Base-by-base conservation (phyloP, 805 yeast species). In the Naumovozyma baii region DNA sequence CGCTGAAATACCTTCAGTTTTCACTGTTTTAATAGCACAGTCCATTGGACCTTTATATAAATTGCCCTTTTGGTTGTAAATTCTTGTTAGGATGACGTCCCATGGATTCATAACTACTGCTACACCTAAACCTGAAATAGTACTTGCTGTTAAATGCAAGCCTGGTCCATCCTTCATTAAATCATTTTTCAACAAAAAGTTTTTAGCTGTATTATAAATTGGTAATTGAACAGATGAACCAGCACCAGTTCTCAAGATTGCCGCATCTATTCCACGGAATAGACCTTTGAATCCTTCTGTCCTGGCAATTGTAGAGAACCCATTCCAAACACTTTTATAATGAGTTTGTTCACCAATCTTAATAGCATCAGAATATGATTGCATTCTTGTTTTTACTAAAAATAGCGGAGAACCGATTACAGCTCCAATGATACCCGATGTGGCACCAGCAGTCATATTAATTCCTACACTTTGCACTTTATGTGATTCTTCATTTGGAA, bases 201-300 rank as follows among this genome's bases (percentile, higher is more conserved):
- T 64, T 62, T 92, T 92, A 38, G 85, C 76, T 43, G 74, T 74
- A 59, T 80, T 83, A 66, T 92, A 92, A 36, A 87, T 78, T 13
- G 98, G 97, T 50, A 92, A 68, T 66, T 92, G 98, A 31, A 85
- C 96, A 18, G 95, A 74, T 5, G 98, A 92, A 2, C 97, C 98
- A 41, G 87, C 82, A 53, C 96, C 95, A 1, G 97, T 92, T 64
- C 98, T 75, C 45, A 92, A 66, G 25, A 87, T 76, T 2, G 98
- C 97, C 2, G 98, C 95, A 55, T 85, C 95, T 3, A 87, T 85
- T 47, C 98, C 98, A 46, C 94, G 72, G 63, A 77, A 90, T 45
- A 83, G 67, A 5, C 96, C 97, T 41, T 58, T 64, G 2, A 94
- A 85, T 1, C 96, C 96, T 52, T 84, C 95, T 1, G 70, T 61